Evolutionary conservation across 495 filamentous ascomycete species (phyloP), one percentile per base, ranked within the genome.

Genomic region (Xylaria acuta): DNA sequence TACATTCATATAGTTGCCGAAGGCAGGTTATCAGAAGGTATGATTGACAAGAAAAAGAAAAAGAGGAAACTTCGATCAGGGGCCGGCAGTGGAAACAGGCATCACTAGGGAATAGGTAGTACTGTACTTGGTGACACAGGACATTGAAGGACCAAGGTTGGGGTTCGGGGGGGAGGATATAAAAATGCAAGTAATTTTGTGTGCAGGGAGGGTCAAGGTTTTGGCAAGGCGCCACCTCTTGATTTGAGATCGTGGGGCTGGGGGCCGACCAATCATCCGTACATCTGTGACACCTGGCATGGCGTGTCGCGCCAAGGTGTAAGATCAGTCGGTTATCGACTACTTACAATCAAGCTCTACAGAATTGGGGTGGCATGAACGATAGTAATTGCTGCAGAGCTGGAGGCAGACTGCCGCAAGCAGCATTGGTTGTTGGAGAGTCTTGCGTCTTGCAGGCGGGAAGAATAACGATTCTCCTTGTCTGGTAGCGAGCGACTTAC

Each of bases 241-340:
- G 62, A 64, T 64, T 64, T 64, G 62, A 47, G 62, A 64, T 64
- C 62, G 62, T 64, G 62, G 62, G 62, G 40, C 62, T 45, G 62
- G 49, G 62, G 30, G 34, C 30, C 22, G 25, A 34, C 62, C 62
- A 64, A 64, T 64, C 62, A 64, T 64, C 3, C n/a, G 34, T 25
- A 11, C 36, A 41, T 22, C 59, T 25, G 38, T 43, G 51, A 32
- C 18, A 56, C 7, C 11, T 40, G 11, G 5, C 0, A 16, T 7
- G 53, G 53, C 6, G 27, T 18, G 27, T 32, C 4, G 3, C 53
- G 27, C 53, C 53, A 56, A 56, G 27, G 47, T 6, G n/a, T 51
- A 51, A 51, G n/a, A 51, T 22, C 6, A 49, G 47, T n/a, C n/a
- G n/a, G 8, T 12, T 18, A 54, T 4, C 22, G 25, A 54, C 51